Conservation (phyloP, 768 basidiomycete genomes). For the Boletus barrowsii region DNA sequence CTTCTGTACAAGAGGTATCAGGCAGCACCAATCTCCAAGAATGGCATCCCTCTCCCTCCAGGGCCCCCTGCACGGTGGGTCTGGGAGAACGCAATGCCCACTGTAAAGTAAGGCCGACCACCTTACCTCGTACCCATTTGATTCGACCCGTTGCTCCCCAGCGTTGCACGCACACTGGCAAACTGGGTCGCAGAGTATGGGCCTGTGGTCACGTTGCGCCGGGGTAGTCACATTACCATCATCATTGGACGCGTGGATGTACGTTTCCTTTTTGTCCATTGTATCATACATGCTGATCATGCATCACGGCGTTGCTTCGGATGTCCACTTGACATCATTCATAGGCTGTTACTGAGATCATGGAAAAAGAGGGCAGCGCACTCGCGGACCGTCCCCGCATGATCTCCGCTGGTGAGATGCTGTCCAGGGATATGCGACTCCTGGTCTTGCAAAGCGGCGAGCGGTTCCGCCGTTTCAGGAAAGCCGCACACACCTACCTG, state of each 20-base stretch:
- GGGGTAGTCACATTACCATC: slow-evolving; percentile 33
- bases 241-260: slow-evolving; percentile 24
- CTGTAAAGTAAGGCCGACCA: slow-evolving; percentile 13
- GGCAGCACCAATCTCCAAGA: not conserved
- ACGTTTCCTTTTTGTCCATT: not conserved
- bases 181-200: slow-evolving; percentile 57
- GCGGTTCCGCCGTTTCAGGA: slow-evolving; percentile 51
- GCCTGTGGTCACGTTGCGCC: slow-evolving; percentile 51
- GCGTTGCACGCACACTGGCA: slow-evolving; percentile 35
- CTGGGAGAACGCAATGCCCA: slow-evolving; percentile 21
- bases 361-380: slow-evolving; percentile 55
- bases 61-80: slow-evolving; percentile 26
- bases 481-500: slow-evolving; percentile 51
- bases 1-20: slow-evolving; percentile 3
- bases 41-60: slow-evolving; percentile 21
- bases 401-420: slow-evolving; percentile 51
- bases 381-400: slow-evolving; percentile 48
- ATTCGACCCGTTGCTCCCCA: not conserved
- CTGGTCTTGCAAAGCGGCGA: slow-evolving; percentile 51
- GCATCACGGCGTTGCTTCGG: too few relatives aligned
- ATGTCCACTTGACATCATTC: not conserved
- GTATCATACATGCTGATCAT: not conserved
- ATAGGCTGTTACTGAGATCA: slow-evolving; percentile 53
- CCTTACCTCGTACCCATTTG: not conserved
- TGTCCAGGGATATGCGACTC: slow-evolving; percentile 51